Conservation (phyloP, 2,329 filamentous ascomycete genomes). For the Aspergillus costaricaensis region DNA sequence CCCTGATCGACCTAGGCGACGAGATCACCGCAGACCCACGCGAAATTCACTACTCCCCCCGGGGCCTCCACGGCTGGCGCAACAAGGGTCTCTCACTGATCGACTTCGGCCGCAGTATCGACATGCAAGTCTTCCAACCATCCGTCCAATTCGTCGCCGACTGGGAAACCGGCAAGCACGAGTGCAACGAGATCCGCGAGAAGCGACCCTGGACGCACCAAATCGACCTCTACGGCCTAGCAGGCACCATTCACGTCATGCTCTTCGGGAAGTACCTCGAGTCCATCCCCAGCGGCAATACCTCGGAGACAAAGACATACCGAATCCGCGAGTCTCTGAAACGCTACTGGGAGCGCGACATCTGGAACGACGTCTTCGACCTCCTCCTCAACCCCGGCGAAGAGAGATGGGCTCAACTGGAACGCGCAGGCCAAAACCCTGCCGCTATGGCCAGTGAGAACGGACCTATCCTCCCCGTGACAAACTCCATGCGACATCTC, state of each 20-base stretch:
- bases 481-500: slow-evolving; percentile 67
- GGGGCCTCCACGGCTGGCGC: slow-evolving; percentile 76
- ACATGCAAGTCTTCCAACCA: slow-evolving; percentile 79
- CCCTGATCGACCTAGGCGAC: slow-evolving; percentile 33
- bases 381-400: slow-evolving; percentile 75
- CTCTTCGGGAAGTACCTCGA: slow-evolving; percentile 96
- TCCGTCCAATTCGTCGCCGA: slow-evolving; percentile 89
- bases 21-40: slow-evolving; percentile 26
- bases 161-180: slow-evolving; percentile 84
- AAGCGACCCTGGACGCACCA: slow-evolving; percentile 95
- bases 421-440: slow-evolving; percentile 43
- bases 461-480: slow-evolving; percentile 65
- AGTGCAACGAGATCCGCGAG: slow-evolving; percentile 96
- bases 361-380: slow-evolving; percentile 83
- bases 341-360: slow-evolving; percentile 92
- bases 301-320: slow-evolving; percentile 62
- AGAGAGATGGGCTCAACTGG: slow-evolving; percentile 62
- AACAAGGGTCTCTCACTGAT: slow-evolving; percentile 82
- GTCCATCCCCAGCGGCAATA: slow-evolving; percentile 52
- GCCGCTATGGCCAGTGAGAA: slow-evolving; percentile 2
- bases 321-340: slow-evolving; percentile 81
- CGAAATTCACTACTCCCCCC: slow-evolving; percentile 65
- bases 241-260: slow-evolving; percentile 82
- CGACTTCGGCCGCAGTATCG: slow-evolving; percentile 91
- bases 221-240: slow-evolving; percentile 92